Evolutionary conservation across 225 moss, liverwort and hornwort genomes (phyloP).

Genomic region (Lunularia cruciata): DNA sequence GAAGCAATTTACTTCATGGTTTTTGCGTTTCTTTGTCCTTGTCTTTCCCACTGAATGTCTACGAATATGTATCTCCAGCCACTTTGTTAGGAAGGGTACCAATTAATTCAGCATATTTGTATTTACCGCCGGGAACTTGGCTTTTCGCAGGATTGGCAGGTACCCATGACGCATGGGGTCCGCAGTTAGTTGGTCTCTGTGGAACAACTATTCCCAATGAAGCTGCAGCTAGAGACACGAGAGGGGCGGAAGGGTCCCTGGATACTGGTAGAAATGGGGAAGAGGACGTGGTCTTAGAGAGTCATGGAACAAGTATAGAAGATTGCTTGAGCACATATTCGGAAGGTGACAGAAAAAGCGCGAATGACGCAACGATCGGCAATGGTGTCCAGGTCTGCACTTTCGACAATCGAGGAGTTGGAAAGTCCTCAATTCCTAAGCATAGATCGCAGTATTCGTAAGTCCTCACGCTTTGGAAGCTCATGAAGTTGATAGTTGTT

Average conservation of each 20-base stretch:
- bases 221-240: background rate
- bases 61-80: no score
- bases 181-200: conserved; percentile 71
- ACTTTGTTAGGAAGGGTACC: no score
- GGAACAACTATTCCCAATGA: conserved; percentile 68
- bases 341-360: conserved; percentile 6
- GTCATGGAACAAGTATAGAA: conserved; percentile 3
- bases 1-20: no score
- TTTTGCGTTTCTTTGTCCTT: no score
- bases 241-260: background rate
- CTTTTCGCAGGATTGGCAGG: conserved; percentile 73
- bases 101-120: no score
- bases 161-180: conserved; percentile 72
- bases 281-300: conserved; percentile 12
- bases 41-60: no score
- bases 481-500: background rate
- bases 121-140: background rate
- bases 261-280: background rate
- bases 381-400: conserved; percentile 79
- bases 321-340: conserved; percentile 11
- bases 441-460: conserved; percentile 62
- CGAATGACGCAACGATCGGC: conserved; percentile 31
- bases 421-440: conserved; percentile 71
- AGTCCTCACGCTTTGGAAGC: conserved; percentile 15
- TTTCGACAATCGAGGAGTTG: conserved; percentile 90